Evolutionary conservation across 345 rosid species (phyloP).

Genomic region (Cardamine chenopodiifolia): DNA sequence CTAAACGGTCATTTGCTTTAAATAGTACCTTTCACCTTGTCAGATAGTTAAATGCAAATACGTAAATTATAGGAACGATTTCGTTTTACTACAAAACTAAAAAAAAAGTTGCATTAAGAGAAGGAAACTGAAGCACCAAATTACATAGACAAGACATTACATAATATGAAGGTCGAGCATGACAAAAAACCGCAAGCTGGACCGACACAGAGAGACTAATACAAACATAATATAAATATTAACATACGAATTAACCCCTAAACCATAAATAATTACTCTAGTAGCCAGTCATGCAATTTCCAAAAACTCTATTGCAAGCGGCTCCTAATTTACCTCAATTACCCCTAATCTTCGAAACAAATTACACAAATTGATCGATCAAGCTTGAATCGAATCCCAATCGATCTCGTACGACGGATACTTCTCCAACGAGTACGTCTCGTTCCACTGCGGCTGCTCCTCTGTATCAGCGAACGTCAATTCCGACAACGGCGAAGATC

Average conservation of each 20-base stretch:
- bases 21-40: neutral
- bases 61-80: neutral
- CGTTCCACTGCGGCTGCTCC: conserved; percentile 55
- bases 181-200: conserved; percentile 53
- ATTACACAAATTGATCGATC: neutral
- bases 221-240: conserved; percentile 29
- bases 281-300: conserved; percentile 41
- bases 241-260: conserved; percentile 14
- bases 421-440: conserved; percentile 71
- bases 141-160: conserved; percentile 12
- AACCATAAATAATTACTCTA: conserved; percentile 12
- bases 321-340: conserved; percentile 18
- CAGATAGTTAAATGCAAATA: neutral
- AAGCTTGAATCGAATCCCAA: conserved; percentile 66
- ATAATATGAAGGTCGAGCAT: conserved; percentile 38
- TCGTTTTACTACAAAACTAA: conserved; percentile 15
- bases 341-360: conserved; percentile 29
- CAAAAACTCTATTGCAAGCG: conserved; percentile 50
- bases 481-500: conserved; percentile 65
- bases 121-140: neutral
- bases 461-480: conserved; percentile 53
- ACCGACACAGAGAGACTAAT: conserved; percentile 33
- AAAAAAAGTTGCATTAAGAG: conserved; percentile 16
- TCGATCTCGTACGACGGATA: conserved; percentile 92
- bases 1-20: too few relatives aligned